Base-by-base conservation (phyloP, 2,329 filamentous ascomycete species). In the Lachnellula subtilissima region DNA sequence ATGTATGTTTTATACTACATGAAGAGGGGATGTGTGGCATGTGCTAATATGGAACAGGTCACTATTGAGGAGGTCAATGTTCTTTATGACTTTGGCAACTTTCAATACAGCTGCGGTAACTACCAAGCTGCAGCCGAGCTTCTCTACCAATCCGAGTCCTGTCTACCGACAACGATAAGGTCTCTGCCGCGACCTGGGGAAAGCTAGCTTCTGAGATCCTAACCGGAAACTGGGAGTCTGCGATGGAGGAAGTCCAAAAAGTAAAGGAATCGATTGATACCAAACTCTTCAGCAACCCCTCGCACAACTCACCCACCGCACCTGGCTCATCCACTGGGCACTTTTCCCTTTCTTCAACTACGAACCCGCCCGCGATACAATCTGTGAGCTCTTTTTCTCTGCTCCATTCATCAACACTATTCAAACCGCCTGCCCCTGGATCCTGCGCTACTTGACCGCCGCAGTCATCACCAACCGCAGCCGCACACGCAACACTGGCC, bases 311-410 rank as follows among this genome's bases (percentile, higher is more conserved):
- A 88, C 93, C 73, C 93, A 97, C 81, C 90, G 94, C 71, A 95
- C 92, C 57, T 96, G 93, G 90, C 81, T 99, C 69, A 88, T 96
- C 68, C 94, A 99, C 88, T 99, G 94, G 92, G 87, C 90, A 47
- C 86, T 99, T 60, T 99, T 97, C 84, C 93, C 94, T 60, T 92
- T 97, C 78, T 99, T 97, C 84, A 97, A 99, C 85, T 87, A 90
- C 78, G 93, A 97, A 69, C 82, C 85, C 64, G 90, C 91, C 57
- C 91, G 93, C 70, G 94, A 99, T 71, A 84, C 85, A 66, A 83
- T 99, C 67, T 90, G 94, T 70, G 94, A 99, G 68, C 86, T 97
- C 73, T 94, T 97, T 82, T 97, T 99, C 84, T 95, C 89, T 62
- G 89, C 92, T 63, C 84, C 91, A 67, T 99, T 91, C 82, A 99